Evolutionary conservation across 2,329 filamentous ascomycete genomes (phyloP), one percentile per base, ranked within the genome.

Genomic region (Pseudogymnoascus sp.): DNA sequence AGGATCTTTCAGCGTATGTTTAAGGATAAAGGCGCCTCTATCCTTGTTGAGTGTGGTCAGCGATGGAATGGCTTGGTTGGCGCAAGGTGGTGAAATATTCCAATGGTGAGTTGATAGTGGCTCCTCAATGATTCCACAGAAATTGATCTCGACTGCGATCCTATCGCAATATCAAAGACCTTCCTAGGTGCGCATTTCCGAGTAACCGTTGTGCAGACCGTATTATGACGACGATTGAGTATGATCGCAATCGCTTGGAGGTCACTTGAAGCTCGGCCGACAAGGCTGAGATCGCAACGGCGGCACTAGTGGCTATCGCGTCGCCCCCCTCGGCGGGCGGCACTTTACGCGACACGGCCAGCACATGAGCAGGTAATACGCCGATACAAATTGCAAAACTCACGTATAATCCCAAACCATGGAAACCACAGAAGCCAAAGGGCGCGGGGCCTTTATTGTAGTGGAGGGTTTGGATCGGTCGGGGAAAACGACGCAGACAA

Each of bases 401-500:
- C 47, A 54, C 47, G 47, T 33, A 54, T 54, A 54, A 30, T 5
- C 43, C n/a, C 25, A 54, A 54, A 16, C 43, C 28, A 54, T 54
- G 43, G 43, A 33, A 33, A 18, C 4, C 5, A 18, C 28, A 54
- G 43, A 33, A 25, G 25, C 43, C 5, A 54, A 54, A 16, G 43
- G 43, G 25, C 43, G 83, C 60, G 87, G 87, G 35, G 80, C 81
- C 61, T 78, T 90, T 36, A 84, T 90, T 63, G 86, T 89, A 2
- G 80, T 90, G 59, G 87, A 90, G 74, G 87, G 87, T 14, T 78
- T 90, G 33, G 87, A 90, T 69, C 80, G 86, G 63, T 84, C 87
- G 3, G 87, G 87, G 28, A 90, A 90, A 75, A 87, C 86, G 14
- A 89, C 86, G 28, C 87, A 90, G 76, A 87, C 85, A 67, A 74